Evolutionary conservation across 1,139 yeast genomes (phyloP).

Genomic region (Yamadazyma sp.): DNA sequence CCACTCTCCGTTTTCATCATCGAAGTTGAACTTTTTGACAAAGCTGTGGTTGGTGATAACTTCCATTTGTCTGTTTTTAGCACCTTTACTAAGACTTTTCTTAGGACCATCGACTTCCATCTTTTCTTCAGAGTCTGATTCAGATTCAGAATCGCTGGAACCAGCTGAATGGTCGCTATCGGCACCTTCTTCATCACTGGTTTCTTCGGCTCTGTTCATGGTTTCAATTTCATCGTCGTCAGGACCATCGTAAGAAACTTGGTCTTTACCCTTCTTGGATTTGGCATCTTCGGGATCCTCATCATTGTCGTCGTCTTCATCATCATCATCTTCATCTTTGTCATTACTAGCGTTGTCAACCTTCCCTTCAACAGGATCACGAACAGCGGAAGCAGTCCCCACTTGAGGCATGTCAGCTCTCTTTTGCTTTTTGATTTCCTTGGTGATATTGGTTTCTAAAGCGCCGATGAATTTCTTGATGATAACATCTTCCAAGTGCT

Average conservation of each 20-base stretch:
- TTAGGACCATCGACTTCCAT: constrained; percentile 24
- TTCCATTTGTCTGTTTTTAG: constrained; percentile 82
- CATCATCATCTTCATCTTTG: constrained; percentile 33
- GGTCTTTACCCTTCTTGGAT: constrained; percentile 68
- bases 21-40: constrained; percentile 81
- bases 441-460: constrained; percentile 70
- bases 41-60: constrained; percentile 72
- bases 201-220: constrained; percentile 77
- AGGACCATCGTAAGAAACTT: constrained; percentile 91
- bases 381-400: constrained; percentile 67
- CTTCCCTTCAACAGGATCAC: constrained; percentile 42
- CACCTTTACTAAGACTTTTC: constrained; percentile 50
- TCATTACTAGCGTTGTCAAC: constrained; percentile 30
- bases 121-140: constrained; percentile 20
- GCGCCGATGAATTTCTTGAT: constrained; percentile 63
- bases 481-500: constrained; percentile 72
- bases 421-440: constrained; percentile 83
- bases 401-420: constrained; percentile 59
- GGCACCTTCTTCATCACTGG: constrained; percentile 60
- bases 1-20: constrained; percentile 87
- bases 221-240: constrained; percentile 91
- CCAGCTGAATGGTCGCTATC: constrained; percentile 17
- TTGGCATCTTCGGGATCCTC: constrained; percentile 74
- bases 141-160: constrained; percentile 23
- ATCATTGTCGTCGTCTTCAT: constrained; percentile 53